Base-by-base conservation (phyloP, 805 yeast genomes). In the Komagataella mondaviorum region DNA sequence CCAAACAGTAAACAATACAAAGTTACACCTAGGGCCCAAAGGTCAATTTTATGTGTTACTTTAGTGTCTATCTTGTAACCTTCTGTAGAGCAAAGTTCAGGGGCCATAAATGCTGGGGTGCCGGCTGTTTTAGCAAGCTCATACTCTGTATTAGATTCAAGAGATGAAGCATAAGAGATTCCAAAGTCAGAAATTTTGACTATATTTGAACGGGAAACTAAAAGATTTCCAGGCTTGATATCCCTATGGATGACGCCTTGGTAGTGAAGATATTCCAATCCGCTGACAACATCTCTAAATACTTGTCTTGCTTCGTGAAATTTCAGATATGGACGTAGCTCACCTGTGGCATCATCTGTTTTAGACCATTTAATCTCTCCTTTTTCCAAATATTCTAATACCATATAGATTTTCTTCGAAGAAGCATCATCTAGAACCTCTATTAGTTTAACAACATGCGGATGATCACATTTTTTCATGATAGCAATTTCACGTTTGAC, bases 151-250 rank as follows among this genome's bases (percentile, higher is more conserved):
- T 36, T n/a, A 24, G 77, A 79, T 49, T 78, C 80, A 23, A 62
- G 46, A 43, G 58, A 60, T 1, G 68, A 62, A 1, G 91, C 88
- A 65, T 87, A 85, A 1, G 96, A 88, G 12, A 93, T 95, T 22
- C 99, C 98, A 68, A 91, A 93, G 69, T 91, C 99, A n/a, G 95
- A 83, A 45, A 91, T 93, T 66, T 93, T 93, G 23, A 90, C 96
- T 6, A 75, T 72, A 51, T 83, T 80, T 56, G 85, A 83, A 14
- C 75, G 68, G 24, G 85, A 73, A 2, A 89, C 80, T 52, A 91
- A 72, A 53, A 91, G 65, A 62, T 91, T 91, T 2, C 98, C 96
- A 1, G 99, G 98, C 63, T 91, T 91, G 53, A 91, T 90, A 66
- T 91, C 99, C 56, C 99, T 77, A 67, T 91, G 99, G 16, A 91